These are phyloP conservation scores for Trametes meyenii DNA, from an alignment of 768 basidiomycete genomes.

Conservation along the genomic window DNA sequence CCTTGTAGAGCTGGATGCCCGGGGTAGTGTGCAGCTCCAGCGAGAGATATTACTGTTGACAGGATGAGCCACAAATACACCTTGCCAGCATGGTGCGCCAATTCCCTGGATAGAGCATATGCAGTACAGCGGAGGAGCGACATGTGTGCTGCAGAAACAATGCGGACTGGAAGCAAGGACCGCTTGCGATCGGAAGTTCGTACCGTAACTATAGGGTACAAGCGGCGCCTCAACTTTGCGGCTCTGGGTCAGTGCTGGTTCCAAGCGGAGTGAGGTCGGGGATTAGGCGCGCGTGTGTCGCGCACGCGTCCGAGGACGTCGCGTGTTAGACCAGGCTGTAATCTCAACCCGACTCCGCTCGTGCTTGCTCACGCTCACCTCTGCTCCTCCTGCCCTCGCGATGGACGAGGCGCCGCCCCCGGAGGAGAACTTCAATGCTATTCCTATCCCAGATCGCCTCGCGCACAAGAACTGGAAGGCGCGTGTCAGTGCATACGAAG, in stretches of 20 bases:
- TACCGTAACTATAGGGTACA: neutral
- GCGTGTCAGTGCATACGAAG: constrained; percentile 88
- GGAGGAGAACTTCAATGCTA: constrained; percentile 89
- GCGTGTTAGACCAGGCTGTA: constrained; percentile 10
- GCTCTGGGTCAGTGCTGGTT: neutral
- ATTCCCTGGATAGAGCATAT: neutral
- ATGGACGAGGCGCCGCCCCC: constrained; percentile 93
- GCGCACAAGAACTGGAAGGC: constrained; percentile 99
- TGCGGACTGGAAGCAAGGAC: neutral
- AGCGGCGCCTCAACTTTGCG: neutral
- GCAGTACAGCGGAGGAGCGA: neutral
- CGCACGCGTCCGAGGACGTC: constrained; percentile 9
- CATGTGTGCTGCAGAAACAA: neutral
- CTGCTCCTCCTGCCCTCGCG: constrained; percentile 21
- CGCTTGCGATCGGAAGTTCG: too few relatives aligned
- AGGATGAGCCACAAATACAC: too few relatives aligned
- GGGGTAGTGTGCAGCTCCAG: too few relatives aligned
- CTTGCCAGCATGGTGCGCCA: too few relatives aligned
- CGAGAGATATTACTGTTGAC: too few relatives aligned
- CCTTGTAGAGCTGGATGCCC: neutral
- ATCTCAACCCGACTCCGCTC: constrained; percentile 14
- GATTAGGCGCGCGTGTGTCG: constrained; percentile 14
- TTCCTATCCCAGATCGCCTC: constrained; percentile 80
- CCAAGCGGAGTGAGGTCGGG: constrained; percentile 6
- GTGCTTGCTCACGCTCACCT: constrained; percentile 13